These are phyloP conservation scores for Penicillium sp. DNA, from an alignment of 2,329 filamentous ascomycete genomes.

Conservation along the genomic window DNA sequence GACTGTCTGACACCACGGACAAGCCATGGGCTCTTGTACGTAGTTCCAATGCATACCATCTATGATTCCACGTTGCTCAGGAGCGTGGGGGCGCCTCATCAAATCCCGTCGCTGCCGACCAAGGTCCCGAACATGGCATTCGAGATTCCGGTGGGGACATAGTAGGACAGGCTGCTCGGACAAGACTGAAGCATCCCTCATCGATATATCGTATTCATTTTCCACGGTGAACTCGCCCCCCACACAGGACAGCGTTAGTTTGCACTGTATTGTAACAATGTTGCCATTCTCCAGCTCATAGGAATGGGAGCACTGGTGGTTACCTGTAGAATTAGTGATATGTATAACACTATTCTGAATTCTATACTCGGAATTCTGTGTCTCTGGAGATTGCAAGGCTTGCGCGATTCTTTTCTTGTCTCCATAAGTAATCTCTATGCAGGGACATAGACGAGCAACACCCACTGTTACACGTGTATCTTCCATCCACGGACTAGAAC, in stretches of 20 bases:
- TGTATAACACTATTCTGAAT: neutral
- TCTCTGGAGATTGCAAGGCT: neutral
- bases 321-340: neutral
- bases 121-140: neutral
- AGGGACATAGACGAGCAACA: conserved; percentile 1
- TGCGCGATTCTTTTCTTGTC: neutral
- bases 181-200: too few relatives aligned
- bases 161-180: neutral
- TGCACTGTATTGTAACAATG: neutral
- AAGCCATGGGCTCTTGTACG: neutral
- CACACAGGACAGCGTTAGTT: neutral
- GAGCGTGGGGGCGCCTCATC: too few relatives aligned
- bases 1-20: neutral
- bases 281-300: neutral
- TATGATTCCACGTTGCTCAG: too few relatives aligned
- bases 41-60: neutral
- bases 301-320: neutral
- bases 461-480: too few relatives aligned
- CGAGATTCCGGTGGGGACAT: neutral
- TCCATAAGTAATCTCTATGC: conserved; percentile 5
- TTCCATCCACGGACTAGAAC: neutral
- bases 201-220: neutral
- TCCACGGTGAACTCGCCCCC: neutral
- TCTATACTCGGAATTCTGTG: neutral
- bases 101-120: neutral